phyloP scores from a whole-genome alignment of 345 rosid species.

The Passiflora organensis region DNA sequence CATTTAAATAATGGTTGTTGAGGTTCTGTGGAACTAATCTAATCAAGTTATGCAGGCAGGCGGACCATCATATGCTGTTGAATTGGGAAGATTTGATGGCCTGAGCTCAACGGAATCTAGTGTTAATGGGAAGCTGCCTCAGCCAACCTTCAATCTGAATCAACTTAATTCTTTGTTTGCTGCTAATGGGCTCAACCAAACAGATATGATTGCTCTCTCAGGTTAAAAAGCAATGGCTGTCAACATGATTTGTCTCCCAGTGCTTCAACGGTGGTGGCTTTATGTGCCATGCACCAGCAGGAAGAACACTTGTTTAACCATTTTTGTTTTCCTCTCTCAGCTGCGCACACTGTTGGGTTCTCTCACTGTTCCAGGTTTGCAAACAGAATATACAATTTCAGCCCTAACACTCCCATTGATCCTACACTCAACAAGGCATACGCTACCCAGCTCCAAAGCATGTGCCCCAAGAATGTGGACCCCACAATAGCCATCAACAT shows the following conservation, averaged over 20 bases:
- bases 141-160: constrained; percentile 47
- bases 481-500: constrained; percentile 70
- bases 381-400: constrained; percentile 60
- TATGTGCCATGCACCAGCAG: too few relatives aligned
- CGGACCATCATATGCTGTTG: constrained; percentile 72
- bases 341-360: constrained; percentile 75
- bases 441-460: constrained; percentile 47
- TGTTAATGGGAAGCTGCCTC: constrained; percentile 56
- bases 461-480: constrained; percentile 66
- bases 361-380: constrained; percentile 70
- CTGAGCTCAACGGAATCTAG: constrained; percentile 58
- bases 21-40: too few relatives aligned
- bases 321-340: constrained; percentile 14
- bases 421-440: constrained; percentile 54
- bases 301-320: background rate
- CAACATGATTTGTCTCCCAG: too few relatives aligned
- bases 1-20: too few relatives aligned
- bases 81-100: constrained; percentile 79
- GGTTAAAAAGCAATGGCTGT: constrained; percentile 34
- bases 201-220: constrained; percentile 84
- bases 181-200: constrained; percentile 53
- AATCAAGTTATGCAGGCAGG: constrained; percentile 47
- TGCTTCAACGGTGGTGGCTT: too few relatives aligned
- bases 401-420: constrained; percentile 12
- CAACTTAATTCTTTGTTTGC: constrained; percentile 67